Evolutionary conservation across 805 yeast genomes (phyloP).

Genomic region (Ogataea paradorogensis): DNA sequence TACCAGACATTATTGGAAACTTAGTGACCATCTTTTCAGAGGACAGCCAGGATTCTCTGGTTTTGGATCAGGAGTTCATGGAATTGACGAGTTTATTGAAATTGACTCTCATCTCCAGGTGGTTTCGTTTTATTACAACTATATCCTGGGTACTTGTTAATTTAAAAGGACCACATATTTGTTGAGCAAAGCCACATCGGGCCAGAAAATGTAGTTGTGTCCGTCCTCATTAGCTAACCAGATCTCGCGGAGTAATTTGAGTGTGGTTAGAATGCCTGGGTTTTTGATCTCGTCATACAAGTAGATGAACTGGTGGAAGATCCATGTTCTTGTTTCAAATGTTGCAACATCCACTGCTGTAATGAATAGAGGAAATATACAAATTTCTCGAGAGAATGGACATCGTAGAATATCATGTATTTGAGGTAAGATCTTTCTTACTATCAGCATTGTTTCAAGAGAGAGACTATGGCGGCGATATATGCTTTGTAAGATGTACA

Average conservation of each 20-base stretch:
- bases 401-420: constrained; percentile 3
- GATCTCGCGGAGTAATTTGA: constrained; percentile 7
- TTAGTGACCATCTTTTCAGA: constrained; percentile 60
- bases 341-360: constrained; percentile 16
- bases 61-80: constrained; percentile 45
- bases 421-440: constrained; percentile 5
- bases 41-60: constrained; percentile 47
- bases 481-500: constrained; percentile 12
- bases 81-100: constrained; percentile 58
- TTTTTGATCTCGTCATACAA: constrained; percentile 6
- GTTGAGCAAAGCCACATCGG: constrained; percentile 3
- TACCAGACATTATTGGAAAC: constrained; percentile 61
- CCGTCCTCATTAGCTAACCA: constrained; percentile 17
- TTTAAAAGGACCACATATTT: no score
- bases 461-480: constrained; percentile 16
- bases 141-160: constrained; percentile 16
- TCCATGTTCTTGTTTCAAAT: constrained; percentile 16
- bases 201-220: constrained; percentile 15
- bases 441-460: constrained; percentile 12
- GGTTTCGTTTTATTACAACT: constrained; percentile 54
- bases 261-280: constrained; percentile 3
- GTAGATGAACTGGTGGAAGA: constrained; percentile 10
- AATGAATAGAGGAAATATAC: constrained; percentile 13
- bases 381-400: background rate
- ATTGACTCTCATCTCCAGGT: constrained; percentile 59